Evolutionary conservation across 371 early-diverging fungal species (phyloP).

Genomic region (Syncephalastrum sp.): DNA sequence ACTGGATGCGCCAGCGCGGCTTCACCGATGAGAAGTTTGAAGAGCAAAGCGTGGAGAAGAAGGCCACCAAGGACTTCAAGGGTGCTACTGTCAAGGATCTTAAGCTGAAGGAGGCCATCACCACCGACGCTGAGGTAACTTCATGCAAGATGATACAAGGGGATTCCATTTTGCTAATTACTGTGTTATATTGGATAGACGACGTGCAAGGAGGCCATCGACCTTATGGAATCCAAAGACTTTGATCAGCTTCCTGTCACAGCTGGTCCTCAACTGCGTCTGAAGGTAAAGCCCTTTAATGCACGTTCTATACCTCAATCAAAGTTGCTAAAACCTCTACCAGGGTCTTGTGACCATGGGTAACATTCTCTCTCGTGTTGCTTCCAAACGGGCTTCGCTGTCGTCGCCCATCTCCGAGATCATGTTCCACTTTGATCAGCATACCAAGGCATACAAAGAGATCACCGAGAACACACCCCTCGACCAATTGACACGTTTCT

Average conservation of each 20-base stretch:
- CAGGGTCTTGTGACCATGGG: constrained; percentile 85
- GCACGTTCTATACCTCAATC: no score
- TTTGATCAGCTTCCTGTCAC: constrained; percentile 97
- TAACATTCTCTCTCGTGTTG: constrained; percentile 81
- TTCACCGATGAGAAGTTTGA: constrained; percentile 64
- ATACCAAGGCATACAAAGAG: constrained; percentile 74
- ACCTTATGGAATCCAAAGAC: constrained; percentile 82
- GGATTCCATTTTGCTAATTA: constrained; percentile 10
- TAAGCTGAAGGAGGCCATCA: constrained; percentile 78
- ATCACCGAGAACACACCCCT: constrained; percentile 84
- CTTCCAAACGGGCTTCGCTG: constrained; percentile 67
- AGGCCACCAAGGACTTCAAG: constrained; percentile 74
- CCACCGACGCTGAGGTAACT: constrained; percentile 55
- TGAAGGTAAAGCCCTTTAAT: constrained; percentile 33
- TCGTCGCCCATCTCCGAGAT: constrained; percentile 70
- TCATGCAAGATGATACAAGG: background rate
- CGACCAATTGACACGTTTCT: constrained; percentile 81
- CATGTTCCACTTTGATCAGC: constrained; percentile 78
- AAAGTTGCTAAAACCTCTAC: no score
- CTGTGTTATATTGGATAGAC: constrained; percentile 31
- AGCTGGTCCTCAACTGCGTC: constrained; percentile 49
- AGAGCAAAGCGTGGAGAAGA: constrained; percentile 49
- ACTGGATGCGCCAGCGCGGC: constrained; percentile 87
- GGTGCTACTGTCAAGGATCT: constrained; percentile 85
- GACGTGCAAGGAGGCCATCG: constrained; percentile 77